A percentile compares a stretch with the other conserved stretches of the same genome.
Evolutionary conservation across 345 rosid genomes (phyloP).

Genomic region (Mercurialis annua): DNA sequence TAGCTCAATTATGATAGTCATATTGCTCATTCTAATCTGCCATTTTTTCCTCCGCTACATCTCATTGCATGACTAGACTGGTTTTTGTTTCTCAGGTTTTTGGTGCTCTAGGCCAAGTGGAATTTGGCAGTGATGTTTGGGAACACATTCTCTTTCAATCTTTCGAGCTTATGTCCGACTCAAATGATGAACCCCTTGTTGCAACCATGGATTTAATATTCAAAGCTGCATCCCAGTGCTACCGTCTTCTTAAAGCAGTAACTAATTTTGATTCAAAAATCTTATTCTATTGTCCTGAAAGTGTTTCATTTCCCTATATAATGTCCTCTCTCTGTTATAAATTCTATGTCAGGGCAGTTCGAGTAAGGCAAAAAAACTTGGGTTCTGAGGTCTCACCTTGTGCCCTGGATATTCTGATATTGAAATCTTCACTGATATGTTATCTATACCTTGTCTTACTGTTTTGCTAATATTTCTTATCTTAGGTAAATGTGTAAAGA

Average conservation of each 20-base stretch:
- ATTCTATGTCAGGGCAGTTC: constrained; percentile 77
- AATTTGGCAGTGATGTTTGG: constrained; percentile 84
- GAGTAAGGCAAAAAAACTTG: constrained; percentile 70
- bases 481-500: no score
- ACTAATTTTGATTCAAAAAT: constrained; percentile 24
- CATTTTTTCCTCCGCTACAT: not conserved
- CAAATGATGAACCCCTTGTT: constrained; percentile 71
- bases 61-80: not conserved
- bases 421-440: constrained; percentile 81
- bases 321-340: constrained; percentile 18
- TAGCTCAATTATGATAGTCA: constrained; percentile 12
- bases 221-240: constrained; percentile 88
- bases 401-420: constrained; percentile 88
- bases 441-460: constrained; percentile 84
- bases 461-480: no score
- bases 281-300: constrained; percentile 5
- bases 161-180: constrained; percentile 61
- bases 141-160: constrained; percentile 69
- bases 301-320: constrained; percentile 9
- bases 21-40: not conserved
- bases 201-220: constrained; percentile 80
- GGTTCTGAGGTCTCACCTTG: constrained; percentile 76
- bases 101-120: constrained; percentile 82
- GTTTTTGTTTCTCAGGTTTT: constrained; percentile 58
- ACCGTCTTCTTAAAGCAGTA: constrained; percentile 92